Base-by-base conservation (phyloP, 2,329 filamentous ascomycete genomes). In the Drechmeria coniospora region DNA sequence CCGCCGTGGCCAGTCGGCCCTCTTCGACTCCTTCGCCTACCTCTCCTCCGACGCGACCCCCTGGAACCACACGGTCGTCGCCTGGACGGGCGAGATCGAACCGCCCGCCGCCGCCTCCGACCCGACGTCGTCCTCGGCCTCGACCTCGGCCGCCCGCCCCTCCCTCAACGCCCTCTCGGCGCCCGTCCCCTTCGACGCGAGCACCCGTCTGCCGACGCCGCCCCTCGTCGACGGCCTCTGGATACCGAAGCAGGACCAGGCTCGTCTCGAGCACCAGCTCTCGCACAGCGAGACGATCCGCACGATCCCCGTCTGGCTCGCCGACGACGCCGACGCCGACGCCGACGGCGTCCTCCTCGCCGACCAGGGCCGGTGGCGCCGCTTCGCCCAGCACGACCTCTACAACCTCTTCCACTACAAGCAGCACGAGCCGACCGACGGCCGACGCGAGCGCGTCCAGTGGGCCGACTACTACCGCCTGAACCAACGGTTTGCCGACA, bases 371-470 rank as follows among this genome's bases (percentile, higher is more conserved):
- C 67, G 84, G 37, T 95, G 90, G 87, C 71, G 84, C 37, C 70
- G 79, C 22, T 95, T 90, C 52, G 83, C 86, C 11, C 84, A 94
- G 57, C 75, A 86, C 46, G 81, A 93, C 43, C 64, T 95, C 16
- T 94, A 92, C 57, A 84, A 82, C 1, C 67, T 94, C 8, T 84
- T 94, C 49, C 87, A 95, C 55, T 95, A 95, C 64, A 92, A 92
- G 57, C 82, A 90, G 46, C 81, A 92, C 46, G 82, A 86, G 49
- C 83, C 87, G 1, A 81, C 75, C 9, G 81, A 94, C 49, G 84
- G 84, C 20, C 74, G 79, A 39, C 73, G 74, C 12, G 81, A 90
- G 48, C 74, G 81, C 29, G 65, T 79, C 23, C 75, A 84, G 42
- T 95, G 87, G 86, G 74, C 79, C 15, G 84, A 95, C 55, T 95